Base-by-base conservation (phyloP, 345 rosid species). In the Acer negundo region DNA sequence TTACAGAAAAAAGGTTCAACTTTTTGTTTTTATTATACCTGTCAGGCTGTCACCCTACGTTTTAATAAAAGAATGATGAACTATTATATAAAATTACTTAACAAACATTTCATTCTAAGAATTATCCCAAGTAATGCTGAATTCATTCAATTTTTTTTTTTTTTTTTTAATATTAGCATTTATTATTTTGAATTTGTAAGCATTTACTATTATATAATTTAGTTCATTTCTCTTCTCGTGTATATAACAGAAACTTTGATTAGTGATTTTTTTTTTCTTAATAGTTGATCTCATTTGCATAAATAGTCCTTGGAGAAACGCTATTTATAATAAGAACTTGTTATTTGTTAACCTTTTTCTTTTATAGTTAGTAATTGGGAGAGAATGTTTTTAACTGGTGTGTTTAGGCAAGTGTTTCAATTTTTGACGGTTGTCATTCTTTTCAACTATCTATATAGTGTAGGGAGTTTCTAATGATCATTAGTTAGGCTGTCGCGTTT, bases 351-450 rank as follows among this genome's bases (percentile, higher is more conserved):
- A 19, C 51, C 15, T 8, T 22, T 31, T 28, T n/a, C 12, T 53
- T 74, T 19, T 74, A 26, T 13, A n/a, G 55, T 47, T 24, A 10
- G 46, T 24, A 1, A 31, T 5, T n/a, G 4, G n/a, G 22, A 69
- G 62, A 28, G 35, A 6, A n/a, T 3, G 17, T 58, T 38, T 58
- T 24, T 69, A 15, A 13, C n/a, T 46, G 4, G 0, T 15, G 10
- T 11, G 22, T 9, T 23, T 46, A 1, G 38, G 23, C 15, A 3
- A 16, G 64, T 35, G 11, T 46, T 58, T 92, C 98, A 38, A 2
- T 9, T 38, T 44, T 22, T 6, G 90, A 96, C 78, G 97, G 20
- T 23, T 20, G 22, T 16, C 2, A 19, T 31, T 7, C 13, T 38
- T 58, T 72, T 22, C 46, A 40, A 38, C 17, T 12, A 20, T 40